phyloP scores from a whole-genome alignment of 257 asterid species.

The Plantago ovata region DNA sequence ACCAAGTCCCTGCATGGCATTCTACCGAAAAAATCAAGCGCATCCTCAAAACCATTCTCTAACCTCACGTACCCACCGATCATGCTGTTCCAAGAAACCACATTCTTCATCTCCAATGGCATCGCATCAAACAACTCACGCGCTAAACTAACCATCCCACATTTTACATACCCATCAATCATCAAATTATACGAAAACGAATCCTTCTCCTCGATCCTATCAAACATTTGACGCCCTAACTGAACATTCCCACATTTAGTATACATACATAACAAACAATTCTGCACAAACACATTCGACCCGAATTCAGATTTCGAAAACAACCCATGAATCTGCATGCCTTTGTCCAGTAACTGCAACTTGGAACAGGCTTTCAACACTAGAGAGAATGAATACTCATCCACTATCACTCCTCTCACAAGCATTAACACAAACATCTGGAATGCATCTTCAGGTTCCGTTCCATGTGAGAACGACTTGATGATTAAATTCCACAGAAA shows the following conservation, averaged over 20 bases:
- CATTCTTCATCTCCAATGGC: conserved; percentile 52
- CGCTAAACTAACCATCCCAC: conserved; percentile 61
- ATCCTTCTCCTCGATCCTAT: conserved; percentile 51
- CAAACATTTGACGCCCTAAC: too few species aligned
- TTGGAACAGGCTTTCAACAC: conserved; percentile 69
- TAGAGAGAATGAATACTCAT: conserved; percentile 63
- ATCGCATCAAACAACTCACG: conserved; percentile 50
- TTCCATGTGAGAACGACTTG: conserved; percentile 55
- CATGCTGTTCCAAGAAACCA: conserved; percentile 78
- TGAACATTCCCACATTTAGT: conserved; percentile 46
- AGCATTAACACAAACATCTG: conserved; percentile 64
- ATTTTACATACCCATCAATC: conserved; percentile 79
- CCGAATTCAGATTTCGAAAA: conserved; percentile 51
- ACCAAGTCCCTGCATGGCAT: too few species aligned
- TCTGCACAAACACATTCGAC: conserved; percentile 52
- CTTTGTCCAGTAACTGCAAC: conserved; percentile 31
- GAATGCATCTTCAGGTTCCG: conserved; percentile 51
- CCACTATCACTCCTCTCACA: conserved; percentile 53
- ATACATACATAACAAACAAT: conserved; percentile 62
- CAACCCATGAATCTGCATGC: too few species aligned
- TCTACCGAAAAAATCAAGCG: conserved; percentile 49
- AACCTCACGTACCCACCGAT: conserved; percentile 51
- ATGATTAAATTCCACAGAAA: conserved; percentile 71
- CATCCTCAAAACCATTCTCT: conserved; percentile 42
- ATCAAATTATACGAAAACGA: conserved; percentile 69